These are phyloP conservation scores for Arachnopeziza araneosa DNA, from an alignment of 2,329 filamentous ascomycete genomes.

Conservation along the genomic window DNA sequence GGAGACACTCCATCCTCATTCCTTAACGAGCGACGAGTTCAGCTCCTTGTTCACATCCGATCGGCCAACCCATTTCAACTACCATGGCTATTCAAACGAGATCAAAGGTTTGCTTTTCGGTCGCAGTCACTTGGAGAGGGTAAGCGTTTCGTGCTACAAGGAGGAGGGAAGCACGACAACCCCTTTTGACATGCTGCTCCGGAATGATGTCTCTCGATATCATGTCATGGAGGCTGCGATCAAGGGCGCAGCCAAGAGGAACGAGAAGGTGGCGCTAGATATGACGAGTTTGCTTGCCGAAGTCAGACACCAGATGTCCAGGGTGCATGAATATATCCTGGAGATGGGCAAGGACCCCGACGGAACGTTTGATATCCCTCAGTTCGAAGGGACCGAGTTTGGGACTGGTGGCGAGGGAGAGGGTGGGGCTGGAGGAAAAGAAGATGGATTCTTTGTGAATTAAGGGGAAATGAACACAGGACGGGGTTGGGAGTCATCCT, in stretches of 20 bases:
- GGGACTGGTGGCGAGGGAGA: slow-evolving; percentile 9
- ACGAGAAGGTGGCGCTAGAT: slow-evolving; percentile 41
- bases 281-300: slow-evolving; percentile 43
- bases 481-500: no score
- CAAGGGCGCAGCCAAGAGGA: slow-evolving; percentile 40
- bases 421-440: slow-evolving; percentile 12
- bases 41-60: slow-evolving; percentile 51
- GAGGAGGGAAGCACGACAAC: slow-evolving; percentile 64
- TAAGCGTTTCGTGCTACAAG: slow-evolving; percentile 20
- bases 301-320: slow-evolving; percentile 42
- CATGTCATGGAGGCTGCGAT: slow-evolving; percentile 53
- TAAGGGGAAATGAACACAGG: slow-evolving; percentile 2
- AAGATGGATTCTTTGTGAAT: slow-evolving; percentile 30
- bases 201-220: slow-evolving; percentile 54
- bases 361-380: slow-evolving; percentile 45
- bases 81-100: slow-evolving; percentile 59
- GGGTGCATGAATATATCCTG: slow-evolving; percentile 47
- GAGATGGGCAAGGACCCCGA: slow-evolving; percentile 47
- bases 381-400: slow-evolving; percentile 33
- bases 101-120: slow-evolving; percentile 58
- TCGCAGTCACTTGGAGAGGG: slow-evolving; percentile 24
- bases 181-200: slow-evolving; percentile 65
- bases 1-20: slow-evolving; percentile 53
- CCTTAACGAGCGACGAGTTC: slow-evolving; percentile 47
- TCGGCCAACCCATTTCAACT: slow-evolving; percentile 56